phyloP scores from a whole-genome alignment of 2,329 filamentous ascomycete species.

The Fusarium nisikadoi region DNA sequence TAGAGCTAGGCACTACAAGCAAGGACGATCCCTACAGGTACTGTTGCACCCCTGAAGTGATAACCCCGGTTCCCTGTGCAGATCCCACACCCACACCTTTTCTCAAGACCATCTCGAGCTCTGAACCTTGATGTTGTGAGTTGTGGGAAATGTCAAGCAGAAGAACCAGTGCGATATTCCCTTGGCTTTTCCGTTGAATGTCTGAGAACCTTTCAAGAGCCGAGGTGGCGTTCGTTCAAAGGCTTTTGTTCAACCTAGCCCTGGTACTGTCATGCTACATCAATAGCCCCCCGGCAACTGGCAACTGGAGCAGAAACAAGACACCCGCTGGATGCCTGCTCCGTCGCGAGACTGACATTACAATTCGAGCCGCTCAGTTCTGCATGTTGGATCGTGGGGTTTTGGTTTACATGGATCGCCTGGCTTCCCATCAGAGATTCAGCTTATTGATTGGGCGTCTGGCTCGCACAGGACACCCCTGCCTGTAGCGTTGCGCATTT shows the following conservation, averaged over 20 bases:
- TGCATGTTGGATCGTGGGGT: constrained; percentile 25
- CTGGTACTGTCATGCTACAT: constrained; percentile 37
- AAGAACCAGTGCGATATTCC: constrained; percentile 38
- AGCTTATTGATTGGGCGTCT: constrained; percentile 24
- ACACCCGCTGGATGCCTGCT: neutral
- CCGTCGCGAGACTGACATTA: constrained; percentile 22
- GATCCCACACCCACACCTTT: constrained; percentile 42
- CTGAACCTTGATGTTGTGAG: constrained; percentile 1
- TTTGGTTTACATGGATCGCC: constrained; percentile 30
- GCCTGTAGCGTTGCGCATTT: constrained; percentile 26
- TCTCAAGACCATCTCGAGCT: constrained; percentile 9
- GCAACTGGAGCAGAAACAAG: constrained; percentile 29
- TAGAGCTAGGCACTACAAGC: constrained; percentile 34
- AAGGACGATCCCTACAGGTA: constrained; percentile 39
- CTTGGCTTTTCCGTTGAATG: constrained; percentile 23
- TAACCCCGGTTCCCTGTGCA: constrained; percentile 42
- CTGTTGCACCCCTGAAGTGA: constrained; percentile 37
- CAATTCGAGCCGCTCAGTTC: constrained; percentile 39
- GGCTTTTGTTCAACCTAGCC: constrained; percentile 41
- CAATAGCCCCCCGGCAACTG: constrained; percentile 27
- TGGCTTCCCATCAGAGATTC: constrained; percentile 19
- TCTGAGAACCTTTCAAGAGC: constrained; percentile 39
- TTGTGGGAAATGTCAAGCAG: constrained; percentile 21
- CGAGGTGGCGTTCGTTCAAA: constrained; percentile 44
- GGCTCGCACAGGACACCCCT: constrained; percentile 31